Evolutionary conservation across 192 early-diverging fungal species (phyloP).

Genomic region (Coemansia sp.): DNA sequence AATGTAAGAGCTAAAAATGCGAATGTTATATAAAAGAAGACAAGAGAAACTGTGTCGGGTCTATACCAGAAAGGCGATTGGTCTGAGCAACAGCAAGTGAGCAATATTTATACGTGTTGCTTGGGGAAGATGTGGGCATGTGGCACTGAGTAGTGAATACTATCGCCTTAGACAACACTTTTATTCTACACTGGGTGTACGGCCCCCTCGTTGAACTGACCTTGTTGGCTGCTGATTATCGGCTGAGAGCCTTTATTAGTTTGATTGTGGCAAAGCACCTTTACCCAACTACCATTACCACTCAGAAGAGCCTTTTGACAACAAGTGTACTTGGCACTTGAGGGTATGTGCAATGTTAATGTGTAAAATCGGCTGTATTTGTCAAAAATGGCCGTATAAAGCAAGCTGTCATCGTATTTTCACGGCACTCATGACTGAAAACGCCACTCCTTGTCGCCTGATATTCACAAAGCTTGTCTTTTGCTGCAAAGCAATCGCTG

Average conservation of each 20-base stretch:
- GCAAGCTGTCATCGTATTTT: neutral
- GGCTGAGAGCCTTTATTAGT: neutral
- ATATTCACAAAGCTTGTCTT: neutral
- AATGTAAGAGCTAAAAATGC: neutral
- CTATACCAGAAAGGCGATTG: neutral
- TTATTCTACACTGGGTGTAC: neutral
- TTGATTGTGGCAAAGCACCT: neutral
- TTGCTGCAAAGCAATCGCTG: neutral
- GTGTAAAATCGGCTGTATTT: neutral
- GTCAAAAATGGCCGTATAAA: neutral
- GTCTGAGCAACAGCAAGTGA: neutral
- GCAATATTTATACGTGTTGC: neutral
- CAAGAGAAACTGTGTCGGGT: neutral
- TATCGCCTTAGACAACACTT: neutral
- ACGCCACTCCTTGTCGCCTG: neutral
- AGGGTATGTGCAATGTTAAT: neutral
- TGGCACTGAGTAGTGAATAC: neutral
- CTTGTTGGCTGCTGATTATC: neutral
- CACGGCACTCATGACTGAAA: neutral
- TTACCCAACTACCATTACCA: neutral
- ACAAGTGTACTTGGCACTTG: neutral
- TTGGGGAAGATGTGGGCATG: neutral
- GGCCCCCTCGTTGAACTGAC: neutral
- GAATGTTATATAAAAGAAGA: neutral
- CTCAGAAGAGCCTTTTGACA: neutral